phyloP scores from a whole-genome alignment of 345 rosid species.

The Gynandropsis gynandra region DNA sequence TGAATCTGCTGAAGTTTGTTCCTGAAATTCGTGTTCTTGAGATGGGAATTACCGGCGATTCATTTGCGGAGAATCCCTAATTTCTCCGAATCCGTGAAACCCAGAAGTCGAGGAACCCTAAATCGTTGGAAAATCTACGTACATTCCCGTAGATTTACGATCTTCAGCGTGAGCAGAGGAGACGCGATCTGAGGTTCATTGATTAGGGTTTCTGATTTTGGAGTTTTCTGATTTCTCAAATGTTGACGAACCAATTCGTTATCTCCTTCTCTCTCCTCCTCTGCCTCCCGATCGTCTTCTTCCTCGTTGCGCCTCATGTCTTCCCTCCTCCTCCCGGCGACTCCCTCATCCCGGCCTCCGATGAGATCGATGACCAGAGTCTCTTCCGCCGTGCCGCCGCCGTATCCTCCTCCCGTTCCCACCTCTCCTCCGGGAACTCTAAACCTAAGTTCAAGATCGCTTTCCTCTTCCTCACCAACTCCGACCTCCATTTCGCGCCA shows the following conservation, averaged over 20 bases:
- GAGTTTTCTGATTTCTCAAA: slow-evolving; percentile 20
- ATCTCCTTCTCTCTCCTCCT: slow-evolving; percentile 44
- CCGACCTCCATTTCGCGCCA: slow-evolving; percentile 78
- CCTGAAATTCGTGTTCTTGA: no score
- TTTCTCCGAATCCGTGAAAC: neutral
- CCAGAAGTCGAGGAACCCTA: neutral
- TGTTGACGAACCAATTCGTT: slow-evolving; percentile 49
- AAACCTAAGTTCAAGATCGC: slow-evolving; percentile 73
- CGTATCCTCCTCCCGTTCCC: slow-evolving; percentile 40
- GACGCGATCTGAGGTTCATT: neutral
- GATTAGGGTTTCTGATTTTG: slow-evolving; percentile 19
- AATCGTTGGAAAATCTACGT: slow-evolving; percentile 7
- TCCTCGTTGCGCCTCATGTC: slow-evolving; percentile 42
- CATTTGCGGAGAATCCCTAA: slow-evolving; percentile 6
- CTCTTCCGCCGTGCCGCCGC: slow-evolving; percentile 58
- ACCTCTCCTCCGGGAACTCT: slow-evolving; percentile 44
- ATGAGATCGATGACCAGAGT: slow-evolving; percentile 64
- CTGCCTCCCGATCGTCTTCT: slow-evolving; percentile 40
- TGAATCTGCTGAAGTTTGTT: slow-evolving; percentile 8
- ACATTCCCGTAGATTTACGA: slow-evolving; percentile 22
- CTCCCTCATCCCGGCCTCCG: slow-evolving; percentile 54
- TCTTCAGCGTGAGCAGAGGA: neutral
- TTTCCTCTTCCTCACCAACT: slow-evolving; percentile 84
- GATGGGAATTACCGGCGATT: neutral
- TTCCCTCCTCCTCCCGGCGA: slow-evolving; percentile 44